Base-by-base conservation (phyloP, 257 asterid species). In the Buddleja alternifolia region DNA sequence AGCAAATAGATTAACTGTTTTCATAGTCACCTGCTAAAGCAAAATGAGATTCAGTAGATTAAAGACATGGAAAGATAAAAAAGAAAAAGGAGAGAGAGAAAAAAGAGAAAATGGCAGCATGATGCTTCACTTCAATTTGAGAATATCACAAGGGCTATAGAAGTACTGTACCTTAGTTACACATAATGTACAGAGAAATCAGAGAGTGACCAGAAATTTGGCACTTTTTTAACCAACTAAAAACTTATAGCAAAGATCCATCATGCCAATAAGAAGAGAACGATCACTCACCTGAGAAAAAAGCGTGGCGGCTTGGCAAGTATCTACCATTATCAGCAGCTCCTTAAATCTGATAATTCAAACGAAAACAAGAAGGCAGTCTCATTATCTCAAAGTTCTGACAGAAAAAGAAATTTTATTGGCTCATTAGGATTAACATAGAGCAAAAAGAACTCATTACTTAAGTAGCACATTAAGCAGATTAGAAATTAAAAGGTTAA, bases 271-370 rank as follows among this genome's bases (percentile, higher is more conserved):
- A 63, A 40, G 40, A 64, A 54, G 63, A 69, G 65, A 46, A 10
- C 24, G 41, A 53, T 69, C 50, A 70, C 72, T 72, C 73, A 91
- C 99, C 88, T 94, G 97, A 75, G 90, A 84, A 83, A 91, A 94
- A 45, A 89, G 95, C 39, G 99, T 94, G 72, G 97, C 97, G n/a
- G 99, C 99, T 82, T 91, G 99, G 82, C 99, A 91, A 72, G 99
- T 94, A 76, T 94, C 99, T 52, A 91, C 97, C 99, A 94, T 91
- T 65, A 94, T 94, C 78, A 94, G 74, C 82, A 94, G 85, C 86
- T 91, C 99, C 89, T 94, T 91, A 73, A 94, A 94, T 83, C 97
- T 91, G 86, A 59, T 78, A 41, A 72, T 63, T 21, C 42, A 47
- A 75, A 68, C 66, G 82, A 40, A 65, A 74, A 63, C 51, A 64